phyloP scores from a whole-genome alignment of 331 rosid genomes.

The Telfairia occidentalis region DNA sequence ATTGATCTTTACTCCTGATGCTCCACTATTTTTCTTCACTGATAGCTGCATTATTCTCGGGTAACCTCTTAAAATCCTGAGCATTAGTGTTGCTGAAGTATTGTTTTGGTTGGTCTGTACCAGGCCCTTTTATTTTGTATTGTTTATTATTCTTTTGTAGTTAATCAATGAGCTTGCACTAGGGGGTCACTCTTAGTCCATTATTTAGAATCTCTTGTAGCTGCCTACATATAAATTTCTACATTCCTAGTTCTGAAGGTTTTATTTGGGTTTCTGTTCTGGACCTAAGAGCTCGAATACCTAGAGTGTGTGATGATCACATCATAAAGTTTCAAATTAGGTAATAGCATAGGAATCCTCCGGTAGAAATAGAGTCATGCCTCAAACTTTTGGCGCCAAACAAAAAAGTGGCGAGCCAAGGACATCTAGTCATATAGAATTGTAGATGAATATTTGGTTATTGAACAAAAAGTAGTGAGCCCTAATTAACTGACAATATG shows the following conservation, averaged over 20 bases:
- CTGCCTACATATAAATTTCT: not conserved
- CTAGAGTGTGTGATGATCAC: not conserved
- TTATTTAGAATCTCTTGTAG: not conserved
- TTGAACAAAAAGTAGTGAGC: too few relatives aligned
- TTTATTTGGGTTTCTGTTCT: not conserved
- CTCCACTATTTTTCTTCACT: conserved; percentile 86
- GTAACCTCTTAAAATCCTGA: conserved; percentile 34
- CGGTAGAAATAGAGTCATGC: too few relatives aligned
- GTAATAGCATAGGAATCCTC: not conserved
- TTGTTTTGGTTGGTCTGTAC: conserved; percentile 2
- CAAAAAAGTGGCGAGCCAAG: too few relatives aligned
- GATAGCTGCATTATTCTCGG: conserved; percentile 98
- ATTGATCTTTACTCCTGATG: conserved; percentile 59
- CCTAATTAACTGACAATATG: too few relatives aligned
- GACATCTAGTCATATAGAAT: too few relatives aligned
- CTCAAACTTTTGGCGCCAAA: too few relatives aligned
- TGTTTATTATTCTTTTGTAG: not conserved
- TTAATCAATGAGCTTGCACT: not conserved
- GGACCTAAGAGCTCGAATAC: not conserved
- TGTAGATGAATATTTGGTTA: too few relatives aligned
- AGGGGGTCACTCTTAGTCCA: not conserved
- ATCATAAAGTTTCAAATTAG: not conserved
- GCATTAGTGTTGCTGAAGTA: not conserved
- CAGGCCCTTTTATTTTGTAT: not conserved
- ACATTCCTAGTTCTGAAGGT: not conserved